These are phyloP conservation scores for Leucocoprinus leucothites DNA, from an alignment of 768 basidiomycete genomes.

Conservation along the genomic window DNA sequence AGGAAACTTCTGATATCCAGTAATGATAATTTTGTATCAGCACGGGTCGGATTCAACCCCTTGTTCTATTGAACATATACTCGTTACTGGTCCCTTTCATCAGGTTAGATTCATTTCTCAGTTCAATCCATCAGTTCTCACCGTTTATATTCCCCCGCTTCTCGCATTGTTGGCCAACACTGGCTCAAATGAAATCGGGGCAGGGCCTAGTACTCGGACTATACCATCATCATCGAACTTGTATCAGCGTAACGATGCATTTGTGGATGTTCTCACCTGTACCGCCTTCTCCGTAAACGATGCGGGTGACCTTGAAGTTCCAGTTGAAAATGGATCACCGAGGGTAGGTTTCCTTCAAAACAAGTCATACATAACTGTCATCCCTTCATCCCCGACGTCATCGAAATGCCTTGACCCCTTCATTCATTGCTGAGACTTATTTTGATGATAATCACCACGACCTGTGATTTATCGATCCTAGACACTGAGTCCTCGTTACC, in stretches of 20 bases:
- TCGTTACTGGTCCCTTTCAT: background rate
- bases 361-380: background rate
- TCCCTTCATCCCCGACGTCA: background rate
- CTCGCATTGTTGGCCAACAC: slow-evolving; percentile 55
- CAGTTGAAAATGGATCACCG: slow-evolving; percentile 43
- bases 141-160: slow-evolving; percentile 53
- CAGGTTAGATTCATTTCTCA: slow-evolving; percentile 46
- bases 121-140: slow-evolving; percentile 36
- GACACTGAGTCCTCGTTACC: background rate
- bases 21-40: slow-evolving; percentile 42
- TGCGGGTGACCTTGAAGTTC: slow-evolving; percentile 38
- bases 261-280: slow-evolving; percentile 57
- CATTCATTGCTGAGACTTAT: background rate
- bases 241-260: slow-evolving; percentile 35
- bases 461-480: background rate
- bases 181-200: slow-evolving; percentile 31
- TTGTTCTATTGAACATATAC: background rate
- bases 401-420: background rate
- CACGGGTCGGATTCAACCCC: slow-evolving; percentile 31
- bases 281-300: slow-evolving; percentile 29
- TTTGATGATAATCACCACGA: too few relatives aligned
- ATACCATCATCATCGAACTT: slow-evolving; percentile 31
- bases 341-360: slow-evolving; percentile 23
- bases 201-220: slow-evolving; percentile 29
- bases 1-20: slow-evolving; percentile 46